Conservation (phyloP, 176 grass and related monocot genomes). For the Cenchrus fungigraminus region DNA sequence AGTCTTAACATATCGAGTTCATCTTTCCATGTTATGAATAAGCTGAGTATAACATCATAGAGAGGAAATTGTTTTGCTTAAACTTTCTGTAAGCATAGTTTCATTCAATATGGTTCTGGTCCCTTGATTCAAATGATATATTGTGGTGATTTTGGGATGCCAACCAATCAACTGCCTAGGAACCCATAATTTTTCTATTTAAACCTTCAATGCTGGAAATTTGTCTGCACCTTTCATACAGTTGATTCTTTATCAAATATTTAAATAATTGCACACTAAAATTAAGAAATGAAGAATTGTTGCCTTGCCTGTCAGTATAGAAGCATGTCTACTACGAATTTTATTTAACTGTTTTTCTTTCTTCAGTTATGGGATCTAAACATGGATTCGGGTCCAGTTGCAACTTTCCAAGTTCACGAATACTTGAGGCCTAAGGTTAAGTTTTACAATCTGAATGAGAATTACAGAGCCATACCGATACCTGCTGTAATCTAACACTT, state of each 20-base stretch:
- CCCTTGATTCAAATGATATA: conserved; percentile 19
- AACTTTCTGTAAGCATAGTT: conserved; percentile 23
- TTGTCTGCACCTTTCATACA: not conserved
- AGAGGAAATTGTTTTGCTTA: not conserved
- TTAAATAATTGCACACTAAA: not conserved
- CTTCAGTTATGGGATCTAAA: conserved; percentile 90
- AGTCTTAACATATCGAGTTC: not conserved
- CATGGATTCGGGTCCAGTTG: conserved; percentile 87
- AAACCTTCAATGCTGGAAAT: not conserved
- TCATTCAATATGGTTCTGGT: not conserved
- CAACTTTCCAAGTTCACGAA: conserved; percentile 91
- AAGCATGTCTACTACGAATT: conserved; percentile 22
- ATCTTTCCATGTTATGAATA: conserved; percentile 25
- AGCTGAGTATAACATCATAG: conserved; percentile 10
- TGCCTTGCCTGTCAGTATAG: not conserved
- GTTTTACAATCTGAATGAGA: conserved; percentile 38
- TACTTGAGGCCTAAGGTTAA: conserved; percentile 89
- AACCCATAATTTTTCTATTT: not conserved
- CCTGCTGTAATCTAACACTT: conserved; percentile 27
- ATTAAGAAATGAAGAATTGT: conserved; percentile 30
- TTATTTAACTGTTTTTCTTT: conserved; percentile 6
- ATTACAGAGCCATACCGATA: conserved; percentile 30
- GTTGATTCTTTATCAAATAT: conserved; percentile 8
- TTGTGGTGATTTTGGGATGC: not conserved
- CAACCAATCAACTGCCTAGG: not conserved